Conservation (phyloP, 495 filamentous ascomycete genomes). For the Neurospora tetraspora region DNA sequence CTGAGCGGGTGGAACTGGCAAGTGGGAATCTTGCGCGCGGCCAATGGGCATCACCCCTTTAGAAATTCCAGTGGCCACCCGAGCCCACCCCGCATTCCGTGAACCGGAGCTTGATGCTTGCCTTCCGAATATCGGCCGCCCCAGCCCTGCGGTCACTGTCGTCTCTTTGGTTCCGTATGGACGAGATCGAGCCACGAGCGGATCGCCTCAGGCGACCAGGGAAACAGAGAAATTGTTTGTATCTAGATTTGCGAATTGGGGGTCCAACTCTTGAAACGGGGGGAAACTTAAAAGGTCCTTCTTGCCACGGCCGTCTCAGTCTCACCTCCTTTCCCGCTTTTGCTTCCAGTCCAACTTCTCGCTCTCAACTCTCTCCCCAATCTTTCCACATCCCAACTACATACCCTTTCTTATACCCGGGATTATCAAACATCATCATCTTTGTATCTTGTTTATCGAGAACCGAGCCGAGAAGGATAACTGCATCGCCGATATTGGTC, state of each 20-base stretch:
- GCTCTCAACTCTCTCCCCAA: not conserved
- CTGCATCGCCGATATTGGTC: not conserved
- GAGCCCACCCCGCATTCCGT: constrained; percentile 28
- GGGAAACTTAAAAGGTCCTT: not conserved
- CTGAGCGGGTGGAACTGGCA: not conserved
- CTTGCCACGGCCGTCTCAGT: not conserved
- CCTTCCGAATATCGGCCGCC: constrained; percentile 24
- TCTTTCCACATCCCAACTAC: not conserved
- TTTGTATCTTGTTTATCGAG: not conserved
- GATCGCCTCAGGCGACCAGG: not conserved
- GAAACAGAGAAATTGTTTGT: not conserved
- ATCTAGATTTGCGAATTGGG: not conserved
- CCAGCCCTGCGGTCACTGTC: not conserved
- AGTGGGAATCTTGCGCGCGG: not conserved
- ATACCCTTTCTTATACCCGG: not conserved
- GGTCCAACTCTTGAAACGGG: not conserved
- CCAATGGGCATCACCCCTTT: constrained; percentile 21
- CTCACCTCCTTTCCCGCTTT: not conserved
- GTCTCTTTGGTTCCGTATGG: not conserved
- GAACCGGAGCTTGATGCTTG: constrained; percentile 18
- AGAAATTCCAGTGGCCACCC: constrained; percentile 19
- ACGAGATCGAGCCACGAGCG: not conserved
- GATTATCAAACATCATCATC: not conserved
- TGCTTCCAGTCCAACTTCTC: not conserved
- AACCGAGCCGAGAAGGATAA: not conserved